Base-by-base conservation (phyloP, 2,329 filamentous ascomycete genomes). In the Stagonosporopsis chrysanthemi region DNA sequence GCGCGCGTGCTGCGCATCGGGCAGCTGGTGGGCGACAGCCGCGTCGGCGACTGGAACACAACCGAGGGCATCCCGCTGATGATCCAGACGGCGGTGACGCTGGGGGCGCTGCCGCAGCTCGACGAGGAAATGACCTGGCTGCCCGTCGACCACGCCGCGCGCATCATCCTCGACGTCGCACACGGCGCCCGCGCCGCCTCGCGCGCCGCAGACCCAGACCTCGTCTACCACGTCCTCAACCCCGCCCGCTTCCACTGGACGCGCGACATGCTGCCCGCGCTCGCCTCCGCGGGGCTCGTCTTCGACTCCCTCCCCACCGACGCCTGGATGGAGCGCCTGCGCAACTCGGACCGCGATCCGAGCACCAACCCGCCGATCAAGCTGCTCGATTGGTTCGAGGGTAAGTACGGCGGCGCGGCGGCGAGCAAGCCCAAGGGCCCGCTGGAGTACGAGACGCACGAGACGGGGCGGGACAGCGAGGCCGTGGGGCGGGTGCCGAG, bases 181-280 rank as follows among this genome's bases (percentile, higher is more conserved):
- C 19, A 14, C 33, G 39, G 43, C 2, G 19, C 33, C 3, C 26
- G 39, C 8, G 48, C 48, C 31, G 41, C 43, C 8, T 26, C 50
- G 40, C 57, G 43, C 23, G 12, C 33, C 7, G 22, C 42, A 2
- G 40, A 56, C 6, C 29, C 51, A 0, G 70, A 72, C 4, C 66
- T 76, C 0, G 77, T 86, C 15, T 84, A 81, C 63, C 82, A 86
- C 57, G 73, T 88, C 7, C 73, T 83, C 14, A 86, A 86, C 58
- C 79, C 80, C 0, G 68, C 56, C 0, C 71, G 74, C 6, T 82
- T 86, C 63, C 76, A 81, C 50, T 87, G 84, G 83, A 83, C 82
- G 0, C 59, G 73, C 0, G 81, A 86, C 45, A 73, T 88, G 15
- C 76, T 87, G 0, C 84, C 84, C 1, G 77, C 79, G 2, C 71